phyloP scores from a whole-genome alignment of 495 filamentous ascomycete species.

The Penicillium longicatenatum region DNA sequence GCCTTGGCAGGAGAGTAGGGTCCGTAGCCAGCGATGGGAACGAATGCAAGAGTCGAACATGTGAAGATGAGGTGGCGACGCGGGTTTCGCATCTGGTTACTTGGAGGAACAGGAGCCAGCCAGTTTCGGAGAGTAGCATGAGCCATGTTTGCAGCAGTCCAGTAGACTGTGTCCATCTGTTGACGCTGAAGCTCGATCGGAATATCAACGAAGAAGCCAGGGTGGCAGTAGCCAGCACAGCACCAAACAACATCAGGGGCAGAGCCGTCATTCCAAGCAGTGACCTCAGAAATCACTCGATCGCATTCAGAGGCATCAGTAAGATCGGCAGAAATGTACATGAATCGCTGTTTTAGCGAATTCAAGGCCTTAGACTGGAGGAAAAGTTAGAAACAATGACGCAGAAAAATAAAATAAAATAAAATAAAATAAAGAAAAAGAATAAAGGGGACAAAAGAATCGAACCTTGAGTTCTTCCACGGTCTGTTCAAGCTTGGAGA shows the following conservation, averaged over 20 bases:
- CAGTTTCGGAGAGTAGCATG: slow-evolving; percentile 59
- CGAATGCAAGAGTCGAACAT: slow-evolving; percentile 72
- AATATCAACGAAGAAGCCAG: slow-evolving; percentile 77
- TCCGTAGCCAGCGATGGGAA: slow-evolving; percentile 78
- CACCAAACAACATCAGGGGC: slow-evolving; percentile 90
- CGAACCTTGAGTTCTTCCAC: slow-evolving; percentile 65
- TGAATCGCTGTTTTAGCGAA: slow-evolving; percentile 71
- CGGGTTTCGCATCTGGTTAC: slow-evolving; percentile 32
- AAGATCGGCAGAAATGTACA: slow-evolving; percentile 83
- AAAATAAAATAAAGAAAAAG: no score
- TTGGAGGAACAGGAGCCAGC: slow-evolving; percentile 43
- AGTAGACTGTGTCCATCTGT: slow-evolving; percentile 94
- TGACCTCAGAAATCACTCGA: slow-evolving; percentile 69
- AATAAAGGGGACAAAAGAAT: background rate
- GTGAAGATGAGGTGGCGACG: slow-evolving; percentile 88
- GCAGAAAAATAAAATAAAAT: no score
- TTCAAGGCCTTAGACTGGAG: slow-evolving; percentile 59
- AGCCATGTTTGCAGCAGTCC: slow-evolving; percentile 83
- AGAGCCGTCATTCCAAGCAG: slow-evolving; percentile 76
- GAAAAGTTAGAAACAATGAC: slow-evolving; percentile 14
- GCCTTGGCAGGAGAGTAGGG: slow-evolving; percentile 85
- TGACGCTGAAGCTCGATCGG: slow-evolving; percentile 61
- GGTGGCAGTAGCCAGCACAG: slow-evolving; percentile 75
- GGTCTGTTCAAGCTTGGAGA: slow-evolving; percentile 71
- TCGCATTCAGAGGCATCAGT: slow-evolving; percentile 65